Evolutionary conservation across 257 asterid genomes (phyloP).

Genomic region (Solanum corneliomulleri): DNA sequence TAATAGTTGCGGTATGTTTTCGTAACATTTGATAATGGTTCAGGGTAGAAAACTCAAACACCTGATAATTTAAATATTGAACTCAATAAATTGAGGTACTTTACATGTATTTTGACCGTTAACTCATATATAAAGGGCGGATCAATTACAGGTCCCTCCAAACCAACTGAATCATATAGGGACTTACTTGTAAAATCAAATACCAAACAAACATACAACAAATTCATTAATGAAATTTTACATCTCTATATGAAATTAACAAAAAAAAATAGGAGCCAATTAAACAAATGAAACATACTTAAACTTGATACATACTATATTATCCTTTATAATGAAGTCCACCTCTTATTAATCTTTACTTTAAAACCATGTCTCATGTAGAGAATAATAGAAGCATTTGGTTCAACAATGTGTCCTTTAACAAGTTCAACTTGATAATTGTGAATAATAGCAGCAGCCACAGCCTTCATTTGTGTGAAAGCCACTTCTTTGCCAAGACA

Average conservation of each 20-base stretch:
- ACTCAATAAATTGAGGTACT: background rate
- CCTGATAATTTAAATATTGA: background rate
- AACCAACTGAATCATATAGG: too few relatives aligned
- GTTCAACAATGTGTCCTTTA: slow-evolving; percentile 26
- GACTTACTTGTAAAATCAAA: background rate
- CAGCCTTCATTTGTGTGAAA: slow-evolving; percentile 32
- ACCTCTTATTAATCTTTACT: slow-evolving; percentile 31
- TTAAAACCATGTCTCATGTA: slow-evolving; percentile 48
- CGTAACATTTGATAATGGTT: too few relatives aligned
- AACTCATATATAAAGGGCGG: too few relatives aligned
- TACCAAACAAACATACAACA: background rate
- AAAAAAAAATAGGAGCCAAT: background rate
- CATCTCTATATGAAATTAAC: background rate
- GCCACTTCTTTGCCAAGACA: slow-evolving; percentile 62
- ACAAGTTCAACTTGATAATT: slow-evolving; percentile 23
- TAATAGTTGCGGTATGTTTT: too few relatives aligned
- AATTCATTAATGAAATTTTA: background rate
- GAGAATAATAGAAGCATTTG: slow-evolving; percentile 45
- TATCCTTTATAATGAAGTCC: background rate
- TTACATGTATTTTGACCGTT: too few relatives aligned
- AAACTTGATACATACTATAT: background rate
- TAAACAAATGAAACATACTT: background rate
- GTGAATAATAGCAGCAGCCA: slow-evolving; percentile 39
- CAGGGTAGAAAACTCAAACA: too few relatives aligned
- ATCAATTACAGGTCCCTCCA: too few relatives aligned